Base-by-base conservation (phyloP, 1,284 basidiomycete genomes). In the Ustilago curta region DNA sequence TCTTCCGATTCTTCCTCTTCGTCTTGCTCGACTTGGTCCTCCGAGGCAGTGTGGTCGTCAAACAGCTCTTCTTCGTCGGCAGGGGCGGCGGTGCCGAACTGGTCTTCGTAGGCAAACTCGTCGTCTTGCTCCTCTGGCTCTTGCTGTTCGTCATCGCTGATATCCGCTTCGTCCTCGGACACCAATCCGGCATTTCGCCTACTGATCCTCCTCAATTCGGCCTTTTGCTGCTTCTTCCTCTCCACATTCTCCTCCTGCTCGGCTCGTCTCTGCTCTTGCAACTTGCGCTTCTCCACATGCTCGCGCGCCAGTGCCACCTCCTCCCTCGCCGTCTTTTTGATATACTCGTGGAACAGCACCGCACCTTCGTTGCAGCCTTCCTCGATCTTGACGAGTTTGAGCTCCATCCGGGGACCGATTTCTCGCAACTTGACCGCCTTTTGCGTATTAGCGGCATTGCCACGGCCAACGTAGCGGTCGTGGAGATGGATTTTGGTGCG, bases 391-490 rank as follows among this genome's bases (percentile, higher is more conserved):
- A 98, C 90, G 71, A 99, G 88, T 77, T 90, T 89, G 76, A 98
- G 87, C 86, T 99, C 97, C 90, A 99, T 91, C 78, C 97, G 88
- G 29, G 97, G 97, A 0, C 97, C 97, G 54, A 98, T 91, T 86
- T 99, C 97, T 60, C 95, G 92, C 61, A 99, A 87, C 68, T 91
- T 89, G 1, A 99, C 93, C 3, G 97, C 96, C 72, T 94, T 90
- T 86, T 93, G 91, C 83, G 92, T 90, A 2, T 94, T 95, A 85
- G 91, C 93, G 82, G 91, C 91, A 85, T 97, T 97, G 69, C 95
- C 96, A 81, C 95, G 87, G 19, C 97, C 97, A 27, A 98, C 91
- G 85, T 98, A 98, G 83, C 97, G 92, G 65, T 92, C 92, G 43
- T 94, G 92, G 21, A 99, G 88, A 70, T 91, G 90, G 8, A 99